These are phyloP conservation scores for Penicillium dipodomyicola DNA, from an alignment of 495 filamentous ascomycete genomes.

Conservation along the genomic window DNA sequence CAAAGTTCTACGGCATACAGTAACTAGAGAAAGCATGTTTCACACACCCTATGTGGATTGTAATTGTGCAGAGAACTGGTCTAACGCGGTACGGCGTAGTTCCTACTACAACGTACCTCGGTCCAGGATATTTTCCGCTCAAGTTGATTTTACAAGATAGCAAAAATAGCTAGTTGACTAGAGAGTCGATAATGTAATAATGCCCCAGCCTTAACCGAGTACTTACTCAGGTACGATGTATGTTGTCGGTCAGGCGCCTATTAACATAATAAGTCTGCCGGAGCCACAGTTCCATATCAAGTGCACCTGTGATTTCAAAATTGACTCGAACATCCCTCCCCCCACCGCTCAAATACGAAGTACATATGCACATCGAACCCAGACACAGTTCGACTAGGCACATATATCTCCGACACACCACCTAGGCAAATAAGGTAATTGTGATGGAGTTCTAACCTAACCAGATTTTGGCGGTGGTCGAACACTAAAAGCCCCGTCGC, in stretches of 20 bases:
- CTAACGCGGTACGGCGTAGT: neutral
- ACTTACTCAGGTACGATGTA: neutral
- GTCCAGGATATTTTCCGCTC: neutral
- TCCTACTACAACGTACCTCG: neutral
- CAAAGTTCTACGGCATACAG: neutral
- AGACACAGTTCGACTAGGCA: neutral
- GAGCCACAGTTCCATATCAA: neutral
- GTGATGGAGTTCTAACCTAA: neutral
- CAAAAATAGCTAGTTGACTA: neutral
- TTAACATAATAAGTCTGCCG: neutral
- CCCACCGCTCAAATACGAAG: neutral
- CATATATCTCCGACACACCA: neutral
- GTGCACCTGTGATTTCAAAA: neutral
- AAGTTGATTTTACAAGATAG: neutral
- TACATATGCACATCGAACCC: neutral
- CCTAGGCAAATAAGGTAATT: neutral
- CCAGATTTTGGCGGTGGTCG: neutral
- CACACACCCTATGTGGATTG: neutral
- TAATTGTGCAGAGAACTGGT: neutral
- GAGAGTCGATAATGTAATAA: neutral
- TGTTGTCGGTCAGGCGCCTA: neutral
- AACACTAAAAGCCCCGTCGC: no score
- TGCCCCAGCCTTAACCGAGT: neutral
- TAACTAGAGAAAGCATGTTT: constrained; percentile 1
- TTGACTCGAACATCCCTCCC: neutral